Evolutionary conservation across 2,329 filamentous ascomycete genomes (phyloP).

Genomic region (Pleurostoma richardsiae): DNA sequence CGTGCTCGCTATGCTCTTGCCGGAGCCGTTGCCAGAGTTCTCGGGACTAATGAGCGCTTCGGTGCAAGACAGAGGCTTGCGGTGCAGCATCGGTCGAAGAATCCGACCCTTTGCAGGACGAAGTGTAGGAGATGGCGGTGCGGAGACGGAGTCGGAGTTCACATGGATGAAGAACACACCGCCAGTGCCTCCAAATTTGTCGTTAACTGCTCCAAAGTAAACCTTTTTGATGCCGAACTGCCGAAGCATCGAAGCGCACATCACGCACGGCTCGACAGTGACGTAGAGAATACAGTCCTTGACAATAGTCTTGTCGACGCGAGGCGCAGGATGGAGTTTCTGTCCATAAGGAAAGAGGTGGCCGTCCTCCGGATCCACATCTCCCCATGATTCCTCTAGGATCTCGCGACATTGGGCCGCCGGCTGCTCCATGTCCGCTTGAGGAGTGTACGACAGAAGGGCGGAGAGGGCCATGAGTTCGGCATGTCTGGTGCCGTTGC

Average conservation of each 20-base stretch:
- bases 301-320: constrained; percentile 64
- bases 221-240: constrained; percentile 86
- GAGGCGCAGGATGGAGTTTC: constrained; percentile 47
- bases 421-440: constrained; percentile 21
- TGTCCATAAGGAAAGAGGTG: constrained; percentile 59
- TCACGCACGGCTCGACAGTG: constrained; percentile 96
- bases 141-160: constrained; percentile 39
- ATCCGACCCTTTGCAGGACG: constrained; percentile 7
- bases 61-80: constrained; percentile 5
- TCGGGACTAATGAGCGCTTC: no score
- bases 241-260: constrained; percentile 90
- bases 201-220: constrained; percentile 92
- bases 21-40: not conserved
- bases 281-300: constrained; percentile 79
- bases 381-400: constrained; percentile 37
- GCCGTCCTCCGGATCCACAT: constrained; percentile 48
- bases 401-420: constrained; percentile 13
- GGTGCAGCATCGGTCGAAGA: constrained; percentile 6
- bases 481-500: constrained; percentile 89
- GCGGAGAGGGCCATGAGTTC: constrained; percentile 82
- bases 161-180: constrained; percentile 85
- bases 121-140: not conserved
- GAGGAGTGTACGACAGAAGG: constrained; percentile 37
- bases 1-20: not conserved
- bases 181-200: constrained; percentile 94